Conservation (phyloP, 306 rosid genomes). For the Canavalia ensiformis region DNA sequence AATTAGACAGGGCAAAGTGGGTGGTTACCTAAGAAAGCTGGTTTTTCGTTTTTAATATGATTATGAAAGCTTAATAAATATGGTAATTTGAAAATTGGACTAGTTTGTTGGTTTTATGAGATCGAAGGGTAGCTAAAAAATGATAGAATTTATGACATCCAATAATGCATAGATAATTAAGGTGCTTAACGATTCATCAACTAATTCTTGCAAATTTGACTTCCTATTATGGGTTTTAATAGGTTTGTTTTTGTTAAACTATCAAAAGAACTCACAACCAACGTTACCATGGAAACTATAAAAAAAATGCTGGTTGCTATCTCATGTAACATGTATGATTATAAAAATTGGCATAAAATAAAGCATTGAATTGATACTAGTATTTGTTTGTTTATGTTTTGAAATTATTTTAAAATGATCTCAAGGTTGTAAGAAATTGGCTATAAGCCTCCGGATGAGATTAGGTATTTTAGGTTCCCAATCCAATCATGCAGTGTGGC, state of each 20-base stretch:
- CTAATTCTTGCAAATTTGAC: conserved; percentile 42
- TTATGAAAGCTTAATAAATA: background rate
- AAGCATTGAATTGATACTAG: conserved; percentile 33
- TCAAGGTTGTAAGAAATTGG: conserved; percentile 25
- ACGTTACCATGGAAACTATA: conserved; percentile 17
- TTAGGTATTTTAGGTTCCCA: conserved; percentile 53
- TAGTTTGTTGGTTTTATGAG: background rate
- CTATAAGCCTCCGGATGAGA: conserved; percentile 28
- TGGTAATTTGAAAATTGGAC: background rate
- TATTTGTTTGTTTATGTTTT: conserved; percentile 29
- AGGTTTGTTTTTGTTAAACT: conserved; percentile 49
- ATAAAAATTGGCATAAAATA: background rate
- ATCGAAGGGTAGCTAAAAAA: background rate
- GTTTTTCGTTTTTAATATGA: background rate
- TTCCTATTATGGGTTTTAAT: background rate
- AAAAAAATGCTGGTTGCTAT: conserved; percentile 29
- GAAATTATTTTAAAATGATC: background rate
- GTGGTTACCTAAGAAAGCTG: conserved; percentile 37
- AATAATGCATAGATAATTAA: conserved; percentile 9
- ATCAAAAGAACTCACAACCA: conserved; percentile 28
- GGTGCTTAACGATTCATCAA: conserved; percentile 19
- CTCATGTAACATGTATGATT: conserved; percentile 40
- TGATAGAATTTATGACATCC: background rate
- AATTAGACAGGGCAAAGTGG: conserved; percentile 27
- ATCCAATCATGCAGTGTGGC: conserved; percentile 50